These are phyloP conservation scores for Limtongozyma cylindracea DNA, from an alignment of 805 yeast species.

Conservation along the genomic window DNA sequence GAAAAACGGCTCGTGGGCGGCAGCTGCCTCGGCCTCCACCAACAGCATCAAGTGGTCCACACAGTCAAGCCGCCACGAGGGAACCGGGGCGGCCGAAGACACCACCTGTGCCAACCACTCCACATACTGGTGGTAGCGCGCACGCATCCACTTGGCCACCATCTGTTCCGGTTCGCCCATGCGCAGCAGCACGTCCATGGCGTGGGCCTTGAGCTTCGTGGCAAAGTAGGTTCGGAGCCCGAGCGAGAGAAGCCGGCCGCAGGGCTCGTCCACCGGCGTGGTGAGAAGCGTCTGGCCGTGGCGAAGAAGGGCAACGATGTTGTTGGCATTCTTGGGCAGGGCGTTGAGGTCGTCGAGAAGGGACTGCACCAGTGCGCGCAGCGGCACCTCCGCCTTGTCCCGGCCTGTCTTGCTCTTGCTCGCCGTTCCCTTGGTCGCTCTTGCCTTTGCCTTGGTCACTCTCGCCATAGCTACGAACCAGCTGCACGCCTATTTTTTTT, in stretches of 20 bases:
- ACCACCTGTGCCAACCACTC: slow-evolving; percentile 15
- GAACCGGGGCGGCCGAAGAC: slow-evolving; percentile 15
- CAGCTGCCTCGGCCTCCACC: slow-evolving; percentile 30
- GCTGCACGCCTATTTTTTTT: slow-evolving; percentile 1
- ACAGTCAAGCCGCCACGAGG: slow-evolving; percentile 23
- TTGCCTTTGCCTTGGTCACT: slow-evolving; percentile 2
- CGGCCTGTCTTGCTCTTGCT: slow-evolving; percentile 1
- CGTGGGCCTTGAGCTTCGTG: slow-evolving; percentile 5
- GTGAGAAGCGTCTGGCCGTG: too few relatives aligned
- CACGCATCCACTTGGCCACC: slow-evolving; percentile 37
- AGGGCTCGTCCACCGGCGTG: too few relatives aligned
- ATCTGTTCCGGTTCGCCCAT: slow-evolving; percentile 18
- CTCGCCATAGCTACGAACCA: slow-evolving; percentile 3
- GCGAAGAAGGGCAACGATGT: too few relatives aligned
- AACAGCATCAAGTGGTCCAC: slow-evolving; percentile 31
- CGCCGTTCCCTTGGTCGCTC: slow-evolving; percentile 1
- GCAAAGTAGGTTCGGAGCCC: not conserved
- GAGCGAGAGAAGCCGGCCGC: too few relatives aligned
- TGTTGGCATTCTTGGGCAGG: too few relatives aligned
- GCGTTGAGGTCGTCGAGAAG: too few relatives aligned
- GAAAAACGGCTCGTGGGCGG: slow-evolving; percentile 17
- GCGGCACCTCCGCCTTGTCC: too few relatives aligned
- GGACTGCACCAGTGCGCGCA: too few relatives aligned
- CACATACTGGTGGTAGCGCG: slow-evolving; percentile 24
- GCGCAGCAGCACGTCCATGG: slow-evolving; percentile 5